Base-by-base conservation (phyloP, 805 yeast species). In the Candida lessepsii region DNA sequence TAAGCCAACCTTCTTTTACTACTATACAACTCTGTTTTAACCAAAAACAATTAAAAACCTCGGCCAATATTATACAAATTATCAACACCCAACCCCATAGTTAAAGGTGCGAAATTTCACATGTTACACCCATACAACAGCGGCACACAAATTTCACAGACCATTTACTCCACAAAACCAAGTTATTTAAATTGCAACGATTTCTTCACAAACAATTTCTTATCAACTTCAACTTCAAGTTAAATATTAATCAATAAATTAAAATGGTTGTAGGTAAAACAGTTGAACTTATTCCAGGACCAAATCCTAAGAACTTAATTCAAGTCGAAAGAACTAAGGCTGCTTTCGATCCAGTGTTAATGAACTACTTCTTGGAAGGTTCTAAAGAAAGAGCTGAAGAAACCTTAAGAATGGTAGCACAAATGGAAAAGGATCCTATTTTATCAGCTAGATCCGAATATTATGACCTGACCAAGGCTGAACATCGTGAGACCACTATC, bases 381-480 rank as follows among this genome's bases (percentile, higher is more conserved):
- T 49, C 61, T 11, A 49, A 54, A 14, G 62, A 58, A 40, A 67
- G 69, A 32, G 70, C 81, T 3, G 60, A 61, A n/a, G 60, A 65
- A 43, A 73, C 78, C 11, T 73, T 74, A 44, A 50, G 57, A 18
- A 58, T 81, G 53, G 65, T 76, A 55, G 78, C 73, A 46, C 80
- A 82, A 52, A 65, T 83, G 54, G 80, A 79, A 53, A 70, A 80
- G 48, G 91, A 84, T 58, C 89, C 89, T 0, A 61, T 83, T 11
- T 67, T 84, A 43, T 71, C 75, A 20, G 70, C 80, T 1, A 70
- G 70, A 28, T 62, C 79, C 3, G 57, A 65, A 23, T 77, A 77
- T 56, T 84, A 82, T 54, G 88, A 83, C 47, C 54, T 69, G 50
- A 66, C 73, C 30, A 81, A 79, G 55, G 66, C 59, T 1, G 67